Evolutionary conservation across 306 rosid species (phyloP).

Genomic region (Corylus heterophylla): DNA sequence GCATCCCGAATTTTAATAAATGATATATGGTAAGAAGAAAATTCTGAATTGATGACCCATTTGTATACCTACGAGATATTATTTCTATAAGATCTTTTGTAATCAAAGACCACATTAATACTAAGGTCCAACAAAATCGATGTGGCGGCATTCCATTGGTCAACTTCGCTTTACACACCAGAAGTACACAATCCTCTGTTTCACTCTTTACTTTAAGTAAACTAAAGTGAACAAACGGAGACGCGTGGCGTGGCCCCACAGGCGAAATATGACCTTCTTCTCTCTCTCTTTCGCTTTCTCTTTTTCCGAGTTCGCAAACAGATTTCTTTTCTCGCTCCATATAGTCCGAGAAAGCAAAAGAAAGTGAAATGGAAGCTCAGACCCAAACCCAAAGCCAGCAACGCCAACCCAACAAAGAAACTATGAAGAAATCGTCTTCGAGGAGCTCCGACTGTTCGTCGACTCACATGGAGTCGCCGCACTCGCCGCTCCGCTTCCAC

Average conservation of each 20-base stretch:
- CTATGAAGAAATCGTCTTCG: slow-evolving; percentile 59
- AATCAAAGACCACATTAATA: no score
- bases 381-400: not conserved
- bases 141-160: not conserved
- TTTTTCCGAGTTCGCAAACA: slow-evolving; percentile 48
- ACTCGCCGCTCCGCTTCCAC: slow-evolving; percentile 65
- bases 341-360: slow-evolving; percentile 19
- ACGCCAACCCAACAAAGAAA: slow-evolving; percentile 2
- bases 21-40: no score
- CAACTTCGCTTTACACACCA: not conserved
- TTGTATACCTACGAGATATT: no score
- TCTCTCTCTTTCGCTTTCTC: slow-evolving; percentile 12
- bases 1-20: no score
- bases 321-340: slow-evolving; percentile 21
- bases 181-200: not conserved
- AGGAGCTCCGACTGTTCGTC: slow-evolving; percentile 54
- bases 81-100: no score
- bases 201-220: not conserved
- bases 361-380: slow-evolving; percentile 28
- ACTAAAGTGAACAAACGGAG: slow-evolving; percentile 18
- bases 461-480: slow-evolving; percentile 51
- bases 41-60: no score
- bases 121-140: no score
- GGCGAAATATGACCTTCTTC: slow-evolving; percentile 13
- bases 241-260: slow-evolving; percentile 36